Percentiles rank a stretch among this genome's conserved stretches.
phyloP scores from a whole-genome alignment of 345 rosid genomes.

The Diplotaxis tenuifolia region DNA sequence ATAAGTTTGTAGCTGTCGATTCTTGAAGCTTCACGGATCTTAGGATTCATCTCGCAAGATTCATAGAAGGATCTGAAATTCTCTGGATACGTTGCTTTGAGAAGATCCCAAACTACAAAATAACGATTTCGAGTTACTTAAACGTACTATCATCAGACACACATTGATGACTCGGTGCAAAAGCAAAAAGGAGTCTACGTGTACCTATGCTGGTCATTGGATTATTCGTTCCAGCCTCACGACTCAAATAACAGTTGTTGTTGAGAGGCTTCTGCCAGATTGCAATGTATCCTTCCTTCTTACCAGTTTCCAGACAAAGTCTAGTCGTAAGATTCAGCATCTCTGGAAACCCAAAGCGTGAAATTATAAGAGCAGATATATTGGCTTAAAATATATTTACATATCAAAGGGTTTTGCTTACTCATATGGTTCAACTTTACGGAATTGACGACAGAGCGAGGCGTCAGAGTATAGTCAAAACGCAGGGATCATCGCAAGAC shows the following conservation, averaged over 20 bases:
- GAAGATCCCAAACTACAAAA: not conserved
- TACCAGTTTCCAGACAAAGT: conserved; percentile 93
- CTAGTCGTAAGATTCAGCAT: conserved; percentile 86
- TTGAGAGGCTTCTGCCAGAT: conserved; percentile 85
- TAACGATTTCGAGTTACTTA: not conserved
- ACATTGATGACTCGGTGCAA: not conserved
- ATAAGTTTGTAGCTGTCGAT: not conserved
- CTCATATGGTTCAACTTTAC: conserved; percentile 91
- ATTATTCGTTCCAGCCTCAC: conserved; percentile 65
- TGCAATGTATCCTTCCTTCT: conserved; percentile 94
- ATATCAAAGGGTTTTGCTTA: conserved; percentile 33
- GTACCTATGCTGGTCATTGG: not conserved
- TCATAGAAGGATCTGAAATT: not conserved
- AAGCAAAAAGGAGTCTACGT: not conserved
- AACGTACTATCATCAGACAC: too few relatives aligned
- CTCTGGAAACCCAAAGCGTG: conserved; percentile 51
- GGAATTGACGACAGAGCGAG: conserved; percentile 64
- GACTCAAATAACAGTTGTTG: conserved; percentile 78
- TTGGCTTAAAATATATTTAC: too few relatives aligned
- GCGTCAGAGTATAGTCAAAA: conserved; percentile 69
- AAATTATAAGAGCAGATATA: too few relatives aligned
- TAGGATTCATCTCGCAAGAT: not conserved
- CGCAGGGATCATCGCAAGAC: conserved; percentile 72
- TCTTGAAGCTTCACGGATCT: not conserved
- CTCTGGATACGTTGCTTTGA: not conserved